Evolutionary conservation across 352 stramenopile species (phyloP).

Genomic region (Poterioochromonas sp.): DNA sequence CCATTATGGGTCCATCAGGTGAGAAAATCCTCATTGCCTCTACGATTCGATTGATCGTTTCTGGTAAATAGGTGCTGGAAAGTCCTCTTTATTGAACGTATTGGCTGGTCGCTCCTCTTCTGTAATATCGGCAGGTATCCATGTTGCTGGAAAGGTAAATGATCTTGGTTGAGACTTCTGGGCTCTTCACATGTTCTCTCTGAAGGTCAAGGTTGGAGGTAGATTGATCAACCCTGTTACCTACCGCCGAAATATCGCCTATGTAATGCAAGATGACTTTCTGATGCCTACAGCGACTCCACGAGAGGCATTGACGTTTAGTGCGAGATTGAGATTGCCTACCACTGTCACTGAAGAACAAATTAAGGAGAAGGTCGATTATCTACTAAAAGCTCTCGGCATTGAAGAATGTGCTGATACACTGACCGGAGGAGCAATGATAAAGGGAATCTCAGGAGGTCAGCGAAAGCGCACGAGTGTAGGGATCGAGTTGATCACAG

Average conservation of each 20-base stretch:
- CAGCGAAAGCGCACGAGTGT: slow-evolving; percentile 80
- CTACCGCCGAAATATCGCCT: slow-evolving; percentile 49
- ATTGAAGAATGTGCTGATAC: slow-evolving; percentile 36
- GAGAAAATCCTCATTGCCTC: slow-evolving; percentile 57
- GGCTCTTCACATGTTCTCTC: no score
- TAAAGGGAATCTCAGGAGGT: slow-evolving; percentile 80
- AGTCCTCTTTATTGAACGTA: slow-evolving; percentile 53
- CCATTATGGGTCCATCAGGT: slow-evolving; percentile 36
- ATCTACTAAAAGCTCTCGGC: slow-evolving; percentile 38
- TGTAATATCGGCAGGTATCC: slow-evolving; percentile 39
- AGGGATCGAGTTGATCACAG: slow-evolving; percentile 72
- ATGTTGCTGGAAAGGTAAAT: slow-evolving; percentile 41
- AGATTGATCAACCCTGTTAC: slow-evolving; percentile 40
- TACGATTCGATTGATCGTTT: no score
- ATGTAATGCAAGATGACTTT: slow-evolving; percentile 74
- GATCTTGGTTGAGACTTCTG: no score
- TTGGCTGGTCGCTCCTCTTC: slow-evolving; percentile 49
- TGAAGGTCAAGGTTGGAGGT: slow-evolving; percentile 44
- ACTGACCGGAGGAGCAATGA: slow-evolving; percentile 40
- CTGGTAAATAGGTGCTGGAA: slow-evolving; percentile 55
- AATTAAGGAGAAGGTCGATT: slow-evolving; percentile 42
- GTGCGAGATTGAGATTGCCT: slow-evolving; percentile 61
- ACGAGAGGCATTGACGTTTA: slow-evolving; percentile 75
- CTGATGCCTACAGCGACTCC: slow-evolving; percentile 73
- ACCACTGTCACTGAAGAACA: slow-evolving; percentile 42